Evolutionary conservation across 2,329 filamentous ascomycete species (phyloP).

Genomic region (Clonostachys rosea): DNA sequence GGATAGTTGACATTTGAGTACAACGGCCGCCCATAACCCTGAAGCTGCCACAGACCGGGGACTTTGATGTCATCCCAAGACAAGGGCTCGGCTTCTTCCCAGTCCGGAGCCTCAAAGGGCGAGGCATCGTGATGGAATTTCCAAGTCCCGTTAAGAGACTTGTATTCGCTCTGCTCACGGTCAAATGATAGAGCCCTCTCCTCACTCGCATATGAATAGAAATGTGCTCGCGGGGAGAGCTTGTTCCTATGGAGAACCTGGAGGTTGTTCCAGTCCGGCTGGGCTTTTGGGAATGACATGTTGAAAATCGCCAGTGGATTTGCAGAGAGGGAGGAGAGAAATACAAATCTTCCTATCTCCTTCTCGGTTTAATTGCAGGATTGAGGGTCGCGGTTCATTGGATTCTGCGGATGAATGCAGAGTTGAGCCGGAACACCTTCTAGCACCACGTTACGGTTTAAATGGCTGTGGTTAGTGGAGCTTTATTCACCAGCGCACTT

Average conservation of each 20-base stretch:
- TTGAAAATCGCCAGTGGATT: neutral
- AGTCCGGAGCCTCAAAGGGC: conserved; percentile 15
- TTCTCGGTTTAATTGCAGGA: too few relatives aligned
- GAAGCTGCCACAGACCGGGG: conserved; percentile 62
- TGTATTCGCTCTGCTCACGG: conserved; percentile 21
- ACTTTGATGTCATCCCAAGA: conserved; percentile 51
- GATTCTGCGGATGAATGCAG: too few relatives aligned
- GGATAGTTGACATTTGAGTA: conserved; percentile 69
- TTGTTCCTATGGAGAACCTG: conserved; percentile 51
- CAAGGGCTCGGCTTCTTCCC: conserved; percentile 5
- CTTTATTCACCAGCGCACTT: too few relatives aligned
- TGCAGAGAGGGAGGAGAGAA: neutral
- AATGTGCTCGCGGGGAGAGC: conserved; percentile 48
- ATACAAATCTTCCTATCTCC: neutral
- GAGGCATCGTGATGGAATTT: conserved; percentile 25
- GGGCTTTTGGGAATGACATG: conserved; percentile 6
- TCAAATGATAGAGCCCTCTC: conserved; percentile 40
- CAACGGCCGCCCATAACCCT: conserved; percentile 57
- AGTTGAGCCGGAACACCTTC: too few relatives aligned
- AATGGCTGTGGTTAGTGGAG: too few relatives aligned
- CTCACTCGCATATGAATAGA: conserved; percentile 44
- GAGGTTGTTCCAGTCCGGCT: conserved; percentile 57
- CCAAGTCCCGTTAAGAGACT: conserved; percentile 37
- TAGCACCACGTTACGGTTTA: too few relatives aligned
- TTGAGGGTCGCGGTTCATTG: too few relatives aligned